Evolutionary conservation across 495 filamentous ascomycete species (phyloP).

Genomic region (Penicillium coffeae): DNA sequence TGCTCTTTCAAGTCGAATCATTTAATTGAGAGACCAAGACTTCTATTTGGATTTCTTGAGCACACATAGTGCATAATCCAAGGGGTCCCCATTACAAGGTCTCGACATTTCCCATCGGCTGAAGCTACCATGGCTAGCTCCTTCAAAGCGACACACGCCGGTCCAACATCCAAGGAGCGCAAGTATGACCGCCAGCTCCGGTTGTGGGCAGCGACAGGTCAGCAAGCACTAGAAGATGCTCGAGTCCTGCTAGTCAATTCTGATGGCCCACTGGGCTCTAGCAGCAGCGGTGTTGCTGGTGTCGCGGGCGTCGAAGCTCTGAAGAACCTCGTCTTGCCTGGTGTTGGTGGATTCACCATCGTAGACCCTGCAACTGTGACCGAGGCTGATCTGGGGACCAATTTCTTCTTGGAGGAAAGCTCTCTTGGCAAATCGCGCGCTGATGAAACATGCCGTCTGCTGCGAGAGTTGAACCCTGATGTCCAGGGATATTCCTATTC

Average conservation of each 20-base stretch:
- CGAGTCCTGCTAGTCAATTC: conserved; percentile 86
- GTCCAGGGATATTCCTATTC: conserved; percentile 64
- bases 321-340: conserved; percentile 94
- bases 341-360: conserved; percentile 92
- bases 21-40: not conserved
- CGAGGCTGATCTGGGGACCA: conserved; percentile 84
- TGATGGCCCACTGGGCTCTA: conserved; percentile 37
- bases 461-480: conserved; percentile 94
- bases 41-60: not conserved
- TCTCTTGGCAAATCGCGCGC: conserved; percentile 78
- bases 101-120: not conserved
- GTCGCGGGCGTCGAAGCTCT: conserved; percentile 87
- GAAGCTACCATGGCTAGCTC: conserved; percentile 33
- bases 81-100: not conserved
- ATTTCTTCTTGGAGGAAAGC: conserved; percentile 88
- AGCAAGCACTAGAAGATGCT: conserved; percentile 83
- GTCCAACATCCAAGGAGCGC: conserved; percentile 80
- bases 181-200: conserved; percentile 96
- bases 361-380: conserved; percentile 73
- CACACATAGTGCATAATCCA: not conserved
- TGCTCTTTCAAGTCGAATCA: not conserved
- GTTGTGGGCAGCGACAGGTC: conserved; percentile 90
- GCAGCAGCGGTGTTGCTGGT: conserved; percentile 55
- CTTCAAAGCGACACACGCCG: conserved; percentile 38
- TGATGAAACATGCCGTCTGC: conserved; percentile 65